Conservation (phyloP, 768 basidiomycete species). For the Hygrophorus pudorinus region DNA sequence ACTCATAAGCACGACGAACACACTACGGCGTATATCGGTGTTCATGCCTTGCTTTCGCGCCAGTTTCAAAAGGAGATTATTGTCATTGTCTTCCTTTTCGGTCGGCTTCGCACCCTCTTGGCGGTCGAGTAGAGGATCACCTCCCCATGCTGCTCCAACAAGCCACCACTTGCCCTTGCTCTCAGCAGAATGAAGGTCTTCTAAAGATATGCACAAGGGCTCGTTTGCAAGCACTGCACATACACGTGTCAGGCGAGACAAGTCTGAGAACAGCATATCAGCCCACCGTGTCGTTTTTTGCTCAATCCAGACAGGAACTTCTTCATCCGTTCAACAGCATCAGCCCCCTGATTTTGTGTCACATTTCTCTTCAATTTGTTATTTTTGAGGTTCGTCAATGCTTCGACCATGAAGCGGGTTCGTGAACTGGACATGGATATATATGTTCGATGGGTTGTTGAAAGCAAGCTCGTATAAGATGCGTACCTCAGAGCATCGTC, state of each 20-base stretch:
- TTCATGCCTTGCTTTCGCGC: slow-evolving; percentile 98
- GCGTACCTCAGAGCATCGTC: slow-evolving; percentile 42
- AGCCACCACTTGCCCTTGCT: slow-evolving; percentile 98
- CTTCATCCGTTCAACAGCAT: slow-evolving; percentile 79
- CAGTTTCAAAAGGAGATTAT: slow-evolving; percentile 54
- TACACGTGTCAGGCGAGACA: neutral
- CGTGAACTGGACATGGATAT: slow-evolving; percentile 72
- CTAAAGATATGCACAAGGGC: slow-evolving; percentile 73
- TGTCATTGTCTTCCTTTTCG: slow-evolving; percentile 20
- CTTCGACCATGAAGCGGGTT: slow-evolving; percentile 93
- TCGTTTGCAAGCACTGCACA: slow-evolving; percentile 69
- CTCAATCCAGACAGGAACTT: slow-evolving; percentile 69
- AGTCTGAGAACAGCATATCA: neutral
- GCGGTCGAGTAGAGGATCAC: slow-evolving; percentile 79
- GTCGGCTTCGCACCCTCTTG: slow-evolving; percentile 24
- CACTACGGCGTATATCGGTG: slow-evolving; percentile 83
- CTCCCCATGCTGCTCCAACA: slow-evolving; percentile 92
- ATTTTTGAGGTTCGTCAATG: slow-evolving; percentile 84
- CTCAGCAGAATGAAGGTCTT: slow-evolving; percentile 77
- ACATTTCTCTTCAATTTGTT: slow-evolving; percentile 66
- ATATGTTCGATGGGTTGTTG: neutral
- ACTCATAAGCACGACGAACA: slow-evolving; percentile 93
- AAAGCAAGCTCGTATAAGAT: neutral
- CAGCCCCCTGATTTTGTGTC: slow-evolving; percentile 59
- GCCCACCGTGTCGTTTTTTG: slow-evolving; percentile 67